Evolutionary conservation across 2,329 filamentous ascomycete species (phyloP), one percentile per base, ranked within the genome.

Genomic region (Teratosphaeria viscida): DNA sequence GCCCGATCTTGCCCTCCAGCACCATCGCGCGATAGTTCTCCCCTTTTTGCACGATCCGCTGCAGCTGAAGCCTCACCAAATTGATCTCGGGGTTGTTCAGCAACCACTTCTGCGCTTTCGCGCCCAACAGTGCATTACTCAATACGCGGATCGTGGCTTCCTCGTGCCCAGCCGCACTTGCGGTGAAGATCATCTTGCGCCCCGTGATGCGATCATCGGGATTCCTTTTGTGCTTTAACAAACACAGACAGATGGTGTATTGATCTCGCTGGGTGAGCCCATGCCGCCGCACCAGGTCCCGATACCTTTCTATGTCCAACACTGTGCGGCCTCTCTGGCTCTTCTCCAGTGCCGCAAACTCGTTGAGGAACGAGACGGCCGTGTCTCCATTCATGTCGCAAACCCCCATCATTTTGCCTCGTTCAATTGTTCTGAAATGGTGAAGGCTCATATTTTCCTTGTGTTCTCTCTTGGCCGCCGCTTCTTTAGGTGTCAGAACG

Each of bases 1-100:
- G 56, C 6, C 66, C 64, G 12, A 71, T 62, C 56, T 66, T 70
- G 27, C 70, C 70, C 52, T 71, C 67, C 49, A 70, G 60, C 16
- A 70, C 68, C 66, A 67, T 67, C 5, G 68, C 67, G 29, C 64
- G 63, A 32, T 59, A 67, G 43, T 65, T 63, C 12, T 52, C 39
- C 7, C 63, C 64, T n/a, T 64, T 56, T 16, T 60, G 57, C 12
- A 64, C 70, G 49, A 67, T 57, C 55, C 63, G 56, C 19, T 60
- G 57, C 55, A 71, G 58, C 55, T 67, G 65, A 12, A 61, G 61
- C 37, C 63, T 59, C 12, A 64, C 61, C 34, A 59, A 60, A 5
- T 55, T 34, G 16, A 69, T 60, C 29, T 64, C 62, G 8, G 58
- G 23, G n/a, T 53, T 58, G 6, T 61, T 57, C 49, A 70, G 59